A percentile compares a stretch with the other conserved stretches of the same genome.
These are phyloP conservation scores for Kodamaea kaohsiungensis DNA, from an alignment of 805 yeast species.

Conservation along the genomic window DNA sequence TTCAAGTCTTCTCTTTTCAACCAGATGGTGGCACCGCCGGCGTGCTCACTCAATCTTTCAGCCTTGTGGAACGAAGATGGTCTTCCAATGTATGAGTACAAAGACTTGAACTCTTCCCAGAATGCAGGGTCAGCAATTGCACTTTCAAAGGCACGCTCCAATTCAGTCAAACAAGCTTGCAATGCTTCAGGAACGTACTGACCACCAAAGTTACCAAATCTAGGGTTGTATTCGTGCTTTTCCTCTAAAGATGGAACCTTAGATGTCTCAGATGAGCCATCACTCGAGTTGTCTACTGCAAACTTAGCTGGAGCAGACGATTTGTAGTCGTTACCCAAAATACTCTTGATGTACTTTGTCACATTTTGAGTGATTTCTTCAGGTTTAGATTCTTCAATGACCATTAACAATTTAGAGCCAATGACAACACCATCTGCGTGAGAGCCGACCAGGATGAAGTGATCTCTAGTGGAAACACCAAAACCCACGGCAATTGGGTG, in stretches of 20 bases:
- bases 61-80: constrained; percentile 93
- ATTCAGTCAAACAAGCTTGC: constrained; percentile 85
- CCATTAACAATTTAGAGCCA: constrained; percentile 80
- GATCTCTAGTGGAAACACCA: constrained; percentile 94
- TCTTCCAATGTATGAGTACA: constrained; percentile 93
- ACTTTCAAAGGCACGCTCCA: constrained; percentile 82
- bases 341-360: constrained; percentile 63
- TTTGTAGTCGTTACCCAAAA: constrained; percentile 57
- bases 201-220: constrained; percentile 96
- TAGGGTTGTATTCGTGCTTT: constrained; percentile 65
- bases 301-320: constrained; percentile 30
- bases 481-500: constrained; percentile 91
- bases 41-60: constrained; percentile 81
- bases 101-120: constrained; percentile 87
- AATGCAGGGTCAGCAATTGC: constrained; percentile 88
- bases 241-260: constrained; percentile 46
- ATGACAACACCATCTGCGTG: constrained; percentile 95
- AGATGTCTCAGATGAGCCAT: constrained; percentile 29
- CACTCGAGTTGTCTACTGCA: constrained; percentile 15
- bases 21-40: constrained; percentile 95
- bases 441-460: constrained; percentile 74
- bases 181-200: constrained; percentile 98
- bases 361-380: constrained; percentile 67
- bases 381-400: constrained; percentile 62
- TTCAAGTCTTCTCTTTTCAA: constrained; percentile 94